These are phyloP conservation scores for Candida taoyuanica DNA, from an alignment of 805 yeast species.

Conservation along the genomic window DNA sequence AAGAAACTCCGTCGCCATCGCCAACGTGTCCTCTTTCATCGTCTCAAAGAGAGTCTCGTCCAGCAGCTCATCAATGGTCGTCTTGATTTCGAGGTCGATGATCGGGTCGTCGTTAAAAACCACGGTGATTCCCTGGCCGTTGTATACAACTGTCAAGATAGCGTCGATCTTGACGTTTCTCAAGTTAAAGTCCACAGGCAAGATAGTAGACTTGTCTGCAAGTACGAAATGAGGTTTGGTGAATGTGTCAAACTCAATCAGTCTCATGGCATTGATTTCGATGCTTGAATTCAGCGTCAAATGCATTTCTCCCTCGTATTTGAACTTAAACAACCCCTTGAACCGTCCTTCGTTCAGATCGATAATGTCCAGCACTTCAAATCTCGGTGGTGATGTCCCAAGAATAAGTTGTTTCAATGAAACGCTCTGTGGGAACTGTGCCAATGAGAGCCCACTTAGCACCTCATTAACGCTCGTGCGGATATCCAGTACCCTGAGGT, in stretches of 20 bases:
- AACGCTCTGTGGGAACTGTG: slow-evolving; percentile 22
- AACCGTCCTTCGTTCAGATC: slow-evolving; percentile 19
- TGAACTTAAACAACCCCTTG: slow-evolving; percentile 25
- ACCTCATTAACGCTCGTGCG: slow-evolving; percentile 20
- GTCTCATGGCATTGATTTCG: slow-evolving; percentile 23
- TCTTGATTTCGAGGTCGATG: slow-evolving; percentile 22
- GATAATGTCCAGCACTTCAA: slow-evolving; percentile 22
- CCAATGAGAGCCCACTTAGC: slow-evolving; percentile 14
- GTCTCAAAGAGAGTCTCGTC: slow-evolving; percentile 23
- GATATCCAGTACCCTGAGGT: slow-evolving; percentile 19
- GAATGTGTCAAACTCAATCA: slow-evolving; percentile 25
- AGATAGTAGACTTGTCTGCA: slow-evolving; percentile 21
- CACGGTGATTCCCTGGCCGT: slow-evolving; percentile 19
- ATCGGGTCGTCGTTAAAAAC: slow-evolving; percentile 26
- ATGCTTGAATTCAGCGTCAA: slow-evolving; percentile 18
- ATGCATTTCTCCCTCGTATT: slow-evolving; percentile 21
- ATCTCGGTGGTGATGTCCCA: slow-evolving; percentile 18
- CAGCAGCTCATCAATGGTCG: slow-evolving; percentile 25
- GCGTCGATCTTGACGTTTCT: slow-evolving; percentile 18
- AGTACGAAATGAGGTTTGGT: slow-evolving; percentile 25
- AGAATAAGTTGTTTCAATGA: slow-evolving; percentile 14
- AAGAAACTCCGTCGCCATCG: slow-evolving; percentile 16
- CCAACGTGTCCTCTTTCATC: slow-evolving; percentile 20
- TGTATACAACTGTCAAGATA: slow-evolving; percentile 21
- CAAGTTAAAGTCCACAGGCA: slow-evolving; percentile 26